Base-by-base conservation (phyloP, 2,329 filamentous ascomycete genomes). In the Phaeoacremonium minimum region DNA sequence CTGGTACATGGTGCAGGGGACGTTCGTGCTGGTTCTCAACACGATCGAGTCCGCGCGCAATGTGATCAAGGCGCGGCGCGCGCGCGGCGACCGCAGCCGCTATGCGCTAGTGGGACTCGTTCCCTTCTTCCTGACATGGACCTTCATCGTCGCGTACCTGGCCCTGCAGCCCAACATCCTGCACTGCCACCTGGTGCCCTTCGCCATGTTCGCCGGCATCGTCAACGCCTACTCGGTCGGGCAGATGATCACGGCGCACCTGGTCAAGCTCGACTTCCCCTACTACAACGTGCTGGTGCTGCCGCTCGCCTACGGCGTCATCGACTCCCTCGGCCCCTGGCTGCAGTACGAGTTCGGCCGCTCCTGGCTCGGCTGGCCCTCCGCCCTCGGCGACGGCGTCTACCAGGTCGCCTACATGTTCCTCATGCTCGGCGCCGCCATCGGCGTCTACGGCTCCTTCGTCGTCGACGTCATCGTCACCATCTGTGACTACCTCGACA, bases 401-500 rank as follows among this genome's bases (percentile, higher is more conserved):
- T 94, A 95, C 59, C 89, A 96, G 66, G 84, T 95, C 33, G 85
- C 87, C 3, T 95, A 90, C 61, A 77, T 95, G 57, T 97, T 95
- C 63, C 76, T 82, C 55, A 91, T 90, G 67, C 67, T 97, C 16
- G 93, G 93, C 16, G 66, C 87, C 41, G 85, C 85, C 0, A 60
- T 95, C 32, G 93, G 93, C 20, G 81, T 97, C n/a, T 96, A 98
- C 64, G 90, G 88, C 42, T 95, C 89, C 60, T 98, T 98, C 59
- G 88, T 97, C 38, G 86, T 95, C 19, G 93, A 97, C 58, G 90
- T 97, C 38, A 96, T 98, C 48, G 88, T 93, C 41, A 94, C 88
- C 18, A 97, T 98, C 50, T 98, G 93, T 65, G 93, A 98, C 60
- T 95, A 95, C 59, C 73, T 97, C 43, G 93, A 98, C 58, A 98